Percentiles rank a stretch among this genome's conserved stretches.
These are phyloP conservation scores for Aspergillus pseudoglaucus DNA, from an alignment of 2,329 filamentous ascomycete genomes.

Conservation along the genomic window DNA sequence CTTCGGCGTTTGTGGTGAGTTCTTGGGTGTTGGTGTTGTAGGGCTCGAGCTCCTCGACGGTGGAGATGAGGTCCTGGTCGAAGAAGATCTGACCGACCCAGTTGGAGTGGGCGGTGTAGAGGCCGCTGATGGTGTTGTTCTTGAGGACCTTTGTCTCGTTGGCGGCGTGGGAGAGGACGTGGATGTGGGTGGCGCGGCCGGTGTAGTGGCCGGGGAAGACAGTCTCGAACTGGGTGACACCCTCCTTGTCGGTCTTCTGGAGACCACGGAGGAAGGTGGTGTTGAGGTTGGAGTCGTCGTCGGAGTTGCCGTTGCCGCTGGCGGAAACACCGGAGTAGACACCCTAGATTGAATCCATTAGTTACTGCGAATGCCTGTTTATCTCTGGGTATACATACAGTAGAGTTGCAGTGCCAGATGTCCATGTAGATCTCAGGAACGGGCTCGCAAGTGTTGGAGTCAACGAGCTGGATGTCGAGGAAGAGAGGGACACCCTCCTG, in stretches of 20 bases:
- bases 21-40: conserved; percentile 44
- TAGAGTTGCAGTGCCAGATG: conserved; percentile 38
- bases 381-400: conserved; percentile 12
- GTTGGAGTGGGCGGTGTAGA: conserved; percentile 38
- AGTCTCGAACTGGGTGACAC: conserved; percentile 38
- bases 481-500: conserved; percentile 35
- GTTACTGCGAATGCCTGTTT: neutral
- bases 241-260: conserved; percentile 36
- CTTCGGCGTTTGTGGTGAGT: conserved; percentile 47
- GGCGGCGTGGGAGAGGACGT: conserved; percentile 27
- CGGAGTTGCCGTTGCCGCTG: conserved; percentile 29
- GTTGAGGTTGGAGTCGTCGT: conserved; percentile 36
- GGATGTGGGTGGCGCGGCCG: conserved; percentile 32
- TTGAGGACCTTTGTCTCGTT: conserved; percentile 31
- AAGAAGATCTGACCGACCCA: conserved; percentile 62
- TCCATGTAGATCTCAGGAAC: conserved; percentile 31
- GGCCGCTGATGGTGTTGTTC: conserved; percentile 48
- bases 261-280: conserved; percentile 42
- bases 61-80: conserved; percentile 51
- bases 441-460: conserved; percentile 38
- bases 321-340: conserved; percentile 36
- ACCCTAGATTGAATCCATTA: conserved; percentile 15
- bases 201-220: conserved; percentile 44
- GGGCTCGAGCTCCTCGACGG: conserved; percentile 44
- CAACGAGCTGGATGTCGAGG: conserved; percentile 36